Evolutionary conservation across 768 basidiomycete species (phyloP), one percentile per base, ranked within the genome.

Genomic region (Cyclocybe aegerita): DNA sequence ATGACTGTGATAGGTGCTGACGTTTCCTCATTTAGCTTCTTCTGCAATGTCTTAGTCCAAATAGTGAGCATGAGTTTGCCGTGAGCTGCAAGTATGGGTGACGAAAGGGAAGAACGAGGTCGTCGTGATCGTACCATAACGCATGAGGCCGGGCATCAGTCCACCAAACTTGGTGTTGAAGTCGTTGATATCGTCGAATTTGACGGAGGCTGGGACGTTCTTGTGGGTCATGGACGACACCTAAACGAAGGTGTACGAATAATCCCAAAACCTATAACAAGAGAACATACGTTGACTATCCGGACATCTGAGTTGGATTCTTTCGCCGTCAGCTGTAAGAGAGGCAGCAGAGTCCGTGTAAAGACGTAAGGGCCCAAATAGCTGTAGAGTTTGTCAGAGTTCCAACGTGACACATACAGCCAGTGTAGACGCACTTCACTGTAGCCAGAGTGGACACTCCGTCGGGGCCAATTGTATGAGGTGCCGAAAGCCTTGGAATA

Each of bases 331-430:
- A 68, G 63, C 36, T 65, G 67, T 41, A 86, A 58, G 2, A 84
- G 60, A 2, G 84, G 80, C 34, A 84, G 69, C 6, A 86, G 70
- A 3, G 74, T 70, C 15, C 71, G 64, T 7, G 81, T 85, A 53
- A 86, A 75, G 10, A 78, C 72, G 48, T 81, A 81, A 0, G 75
- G 79, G 35, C 77, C 74, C 16, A 86, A 67, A 47, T 78, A 71
- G 43, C 85, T 86, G n/a, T 11, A 34, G n/a, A 2, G 1, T 29
- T 8, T 29, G 14, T 42, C 40, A 37, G 36, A 29, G 30, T 29
- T 14, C 11, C 23, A 38, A 9, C 39, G 40, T 39, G 12, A 39
- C 35, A 8, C 11, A 33, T 32, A 23, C 5, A 17, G 11, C 37
- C 16, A 29, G 23, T 14, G 23, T 4, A 0, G 39, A 55, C 70